A percentile compares a stretch with the other conserved stretches of the same genome.
Conservation (phyloP, 2,329 filamentous ascomycete species). For the Verticillium alfalfae region DNA sequence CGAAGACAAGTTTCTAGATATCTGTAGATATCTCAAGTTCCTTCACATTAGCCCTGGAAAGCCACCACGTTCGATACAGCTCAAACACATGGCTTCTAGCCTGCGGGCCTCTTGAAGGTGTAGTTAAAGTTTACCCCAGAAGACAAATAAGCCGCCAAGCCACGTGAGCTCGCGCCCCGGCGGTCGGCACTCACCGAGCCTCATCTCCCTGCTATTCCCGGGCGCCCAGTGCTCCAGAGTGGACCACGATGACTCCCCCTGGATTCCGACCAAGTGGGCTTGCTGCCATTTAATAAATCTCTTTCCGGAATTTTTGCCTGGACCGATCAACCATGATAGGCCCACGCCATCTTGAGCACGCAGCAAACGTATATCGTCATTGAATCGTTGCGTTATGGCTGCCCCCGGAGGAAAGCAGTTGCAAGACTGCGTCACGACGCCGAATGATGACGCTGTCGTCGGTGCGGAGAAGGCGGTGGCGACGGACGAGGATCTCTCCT, state of each 20-base stretch:
- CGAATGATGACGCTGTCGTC: background rate
- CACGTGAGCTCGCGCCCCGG: background rate
- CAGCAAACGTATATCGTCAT: background rate
- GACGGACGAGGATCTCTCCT: background rate
- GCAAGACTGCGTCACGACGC: background rate
- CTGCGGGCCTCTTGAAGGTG: background rate
- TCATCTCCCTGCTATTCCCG: background rate
- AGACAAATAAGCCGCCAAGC: background rate
- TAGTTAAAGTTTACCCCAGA: background rate
- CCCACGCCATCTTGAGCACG: background rate
- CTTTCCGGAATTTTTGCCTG: background rate
- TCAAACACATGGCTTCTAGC: background rate
- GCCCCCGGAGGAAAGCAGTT: background rate
- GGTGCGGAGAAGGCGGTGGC: background rate
- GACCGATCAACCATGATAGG: background rate
- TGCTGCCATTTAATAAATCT: background rate
- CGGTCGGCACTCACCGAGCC: background rate
- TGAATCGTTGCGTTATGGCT: background rate
- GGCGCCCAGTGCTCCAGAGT: background rate
- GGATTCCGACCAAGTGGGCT: background rate
- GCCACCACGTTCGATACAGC: no score
- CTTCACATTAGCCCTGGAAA: no score
- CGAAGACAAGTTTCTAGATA: no score
- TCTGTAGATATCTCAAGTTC: no score
- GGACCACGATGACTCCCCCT: background rate